Percentiles rank a stretch among this genome's conserved stretches.
These are phyloP conservation scores for Discostella stelligeroides DNA, from an alignment of 108 stramenopile species.

Conservation along the genomic window DNA sequence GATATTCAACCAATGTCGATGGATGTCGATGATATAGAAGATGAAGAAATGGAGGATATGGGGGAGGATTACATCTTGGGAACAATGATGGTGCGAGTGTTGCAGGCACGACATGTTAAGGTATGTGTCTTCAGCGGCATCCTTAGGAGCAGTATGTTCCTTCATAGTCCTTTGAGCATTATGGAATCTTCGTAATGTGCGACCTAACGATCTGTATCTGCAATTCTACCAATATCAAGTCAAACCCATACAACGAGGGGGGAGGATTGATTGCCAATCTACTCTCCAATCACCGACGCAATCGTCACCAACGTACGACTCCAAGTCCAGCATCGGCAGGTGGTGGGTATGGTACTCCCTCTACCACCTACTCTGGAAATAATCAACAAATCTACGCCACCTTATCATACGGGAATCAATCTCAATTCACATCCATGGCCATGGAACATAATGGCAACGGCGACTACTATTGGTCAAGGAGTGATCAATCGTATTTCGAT, in stretches of 20 bases:
- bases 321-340: slow-evolving; percentile 39
- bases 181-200: not conserved
- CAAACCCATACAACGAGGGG: slow-evolving; percentile 18
- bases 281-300: slow-evolving; percentile 41
- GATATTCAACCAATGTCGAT: not conserved
- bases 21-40: not conserved
- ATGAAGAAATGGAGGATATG: slow-evolving; percentile 6
- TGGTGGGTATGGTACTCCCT: slow-evolving; percentile 14
- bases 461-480: slow-evolving; percentile 64
- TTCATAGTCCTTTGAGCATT: not conserved
- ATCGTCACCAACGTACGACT: slow-evolving; percentile 29
- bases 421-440: slow-evolving; percentile 68
- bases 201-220: not conserved
- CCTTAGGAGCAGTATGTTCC: not conserved
- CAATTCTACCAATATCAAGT: not conserved
- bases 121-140: slow-evolving; percentile 6
- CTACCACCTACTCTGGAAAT: slow-evolving; percentile 12
- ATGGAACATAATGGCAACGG: slow-evolving; percentile 48
- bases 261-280: slow-evolving; percentile 24
- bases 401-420: slow-evolving; percentile 59
- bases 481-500: slow-evolving; percentile 83
- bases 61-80: slow-evolving; percentile 77
- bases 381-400: slow-evolving; percentile 56
- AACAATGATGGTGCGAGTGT: slow-evolving; percentile 79
- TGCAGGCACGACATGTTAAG: slow-evolving; percentile 75